Conservation (phyloP, 169 alveolate species). For the Cryptosporidium andersoni region DNA sequence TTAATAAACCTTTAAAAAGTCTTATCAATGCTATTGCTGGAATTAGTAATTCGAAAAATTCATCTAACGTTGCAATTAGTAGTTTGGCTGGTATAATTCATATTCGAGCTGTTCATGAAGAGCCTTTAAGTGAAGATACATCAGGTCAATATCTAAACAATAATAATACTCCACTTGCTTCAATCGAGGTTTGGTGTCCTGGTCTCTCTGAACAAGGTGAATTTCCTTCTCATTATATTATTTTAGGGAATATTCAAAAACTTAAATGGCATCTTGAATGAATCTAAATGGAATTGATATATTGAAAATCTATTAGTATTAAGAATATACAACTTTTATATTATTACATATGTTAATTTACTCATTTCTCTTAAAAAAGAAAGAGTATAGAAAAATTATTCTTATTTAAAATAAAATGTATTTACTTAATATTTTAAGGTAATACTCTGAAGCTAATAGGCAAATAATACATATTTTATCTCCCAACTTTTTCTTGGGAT, state of each 20-base stretch:
- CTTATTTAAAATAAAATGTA: too few relatives aligned
- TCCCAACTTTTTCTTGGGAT: too few relatives aligned
- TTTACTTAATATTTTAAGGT: too few relatives aligned
- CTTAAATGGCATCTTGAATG: conserved; percentile 33
- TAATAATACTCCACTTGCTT: conserved; percentile 12
- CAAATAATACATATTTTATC: too few relatives aligned
- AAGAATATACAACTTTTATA: too few relatives aligned
- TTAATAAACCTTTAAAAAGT: conserved; percentile 54
- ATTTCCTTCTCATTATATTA: conserved; percentile 62
- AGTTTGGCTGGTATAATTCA: conserved; percentile 47
- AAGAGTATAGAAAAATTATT: too few relatives aligned
- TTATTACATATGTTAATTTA: too few relatives aligned
- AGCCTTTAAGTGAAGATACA: conserved; percentile 15
- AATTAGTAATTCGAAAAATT: conserved; percentile 45
- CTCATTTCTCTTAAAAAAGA: too few relatives aligned
- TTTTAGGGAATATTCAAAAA: conserved; percentile 51
- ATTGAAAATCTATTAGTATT: too few relatives aligned
- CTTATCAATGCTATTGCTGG: conserved; percentile 53
- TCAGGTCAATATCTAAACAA: background rate
- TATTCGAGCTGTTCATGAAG: conserved; percentile 67
- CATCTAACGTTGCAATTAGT: conserved; percentile 14
- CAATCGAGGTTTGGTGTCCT: conserved; percentile 66
- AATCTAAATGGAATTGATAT: too few relatives aligned
- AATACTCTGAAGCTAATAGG: too few relatives aligned
- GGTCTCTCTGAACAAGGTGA: conserved; percentile 63